Evolutionary conservation across 805 yeast genomes (phyloP).

Genomic region (Saturnispora dispora): DNA sequence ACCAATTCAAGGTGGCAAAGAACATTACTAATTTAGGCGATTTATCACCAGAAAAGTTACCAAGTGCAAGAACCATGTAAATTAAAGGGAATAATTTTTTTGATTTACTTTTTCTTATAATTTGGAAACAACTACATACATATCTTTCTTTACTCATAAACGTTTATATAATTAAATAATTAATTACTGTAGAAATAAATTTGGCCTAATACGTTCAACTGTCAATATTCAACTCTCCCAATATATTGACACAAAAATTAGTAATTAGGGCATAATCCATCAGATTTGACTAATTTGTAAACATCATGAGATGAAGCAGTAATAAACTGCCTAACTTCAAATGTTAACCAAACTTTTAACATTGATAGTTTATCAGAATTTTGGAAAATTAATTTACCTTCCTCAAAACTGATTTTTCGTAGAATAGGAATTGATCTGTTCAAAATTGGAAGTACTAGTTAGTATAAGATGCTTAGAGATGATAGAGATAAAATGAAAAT

Average conservation of each 20-base stretch:
- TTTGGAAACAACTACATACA: background rate
- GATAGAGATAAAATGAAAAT: background rate
- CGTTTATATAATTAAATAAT: background rate
- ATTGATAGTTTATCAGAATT: constrained; percentile 60
- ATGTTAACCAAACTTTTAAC: constrained; percentile 84
- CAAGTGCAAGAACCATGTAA: constrained; percentile 13
- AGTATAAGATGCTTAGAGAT: constrained; percentile 3
- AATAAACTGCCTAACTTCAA: constrained; percentile 82
- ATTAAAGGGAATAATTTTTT: background rate
- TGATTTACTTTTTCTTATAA: background rate
- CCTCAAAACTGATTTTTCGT: constrained; percentile 69
- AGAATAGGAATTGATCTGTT: constrained; percentile 72
- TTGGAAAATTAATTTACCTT: constrained; percentile 48
- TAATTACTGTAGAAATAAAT: background rate
- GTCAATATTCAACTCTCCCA: background rate
- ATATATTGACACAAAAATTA: constrained; percentile 14
- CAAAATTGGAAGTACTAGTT: constrained; percentile 1
- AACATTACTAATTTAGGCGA: constrained; percentile 11
- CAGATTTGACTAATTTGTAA: constrained; percentile 50
- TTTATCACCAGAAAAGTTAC: constrained; percentile 10
- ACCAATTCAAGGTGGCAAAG: constrained; percentile 39
- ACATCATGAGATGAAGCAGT: constrained; percentile 75
- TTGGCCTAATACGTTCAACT: background rate
- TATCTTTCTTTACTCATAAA: background rate
- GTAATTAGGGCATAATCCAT: constrained; percentile 57